Evolutionary conservation across 2,329 filamentous ascomycete genomes (phyloP), one percentile per base, ranked within the genome.

Genomic region (Clonostachys chloroleuca): DNA sequence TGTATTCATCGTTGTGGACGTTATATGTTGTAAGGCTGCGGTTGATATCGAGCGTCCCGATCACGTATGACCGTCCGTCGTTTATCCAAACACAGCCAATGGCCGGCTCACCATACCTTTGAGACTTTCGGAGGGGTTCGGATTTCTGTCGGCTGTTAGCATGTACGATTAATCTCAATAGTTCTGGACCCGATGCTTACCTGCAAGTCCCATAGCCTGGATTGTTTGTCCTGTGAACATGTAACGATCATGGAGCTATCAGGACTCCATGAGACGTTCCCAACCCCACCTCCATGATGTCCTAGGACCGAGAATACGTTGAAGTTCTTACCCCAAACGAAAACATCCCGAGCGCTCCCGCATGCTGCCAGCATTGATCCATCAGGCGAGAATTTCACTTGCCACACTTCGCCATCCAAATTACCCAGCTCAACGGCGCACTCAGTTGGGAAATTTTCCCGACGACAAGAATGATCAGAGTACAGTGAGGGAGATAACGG

Each of bases 21-120:
- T 81, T 81, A 81, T 87, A 94, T 45, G 88, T 82, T 45, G 83
- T 83, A 14, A 96, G 68, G 39, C 87, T 80, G 20, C 76, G 74
- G 10, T 72, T 72, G 48, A 78, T 79, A 55, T 92, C 87, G 34
- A 95, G 78, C 9, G 87, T 86, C 5, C 87, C 89, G 2, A 92
- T 84, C 40, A 96, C 80, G 56, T 97, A 92, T 0, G 81, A 83
- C 51, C 82, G 72, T 40, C 86, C 86, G 59, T 95, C 87, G 1
- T 84, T 79, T 6, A 87, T 79, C 92, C 94, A 99, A n/a, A 89
- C 87, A 49, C 91, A 95, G 48, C 87, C 85, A 42, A 89, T 95
- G 36, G 95, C 89, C 0, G 91, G 88, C 57, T 96, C 86, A n/a
- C 79, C 77, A 57, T 94, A 92, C 43, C 83, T 78, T 45, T 82